These are phyloP conservation scores for Puccinia novopanici DNA, from an alignment of 1,284 basidiomycete genomes.

Conservation along the genomic window DNA sequence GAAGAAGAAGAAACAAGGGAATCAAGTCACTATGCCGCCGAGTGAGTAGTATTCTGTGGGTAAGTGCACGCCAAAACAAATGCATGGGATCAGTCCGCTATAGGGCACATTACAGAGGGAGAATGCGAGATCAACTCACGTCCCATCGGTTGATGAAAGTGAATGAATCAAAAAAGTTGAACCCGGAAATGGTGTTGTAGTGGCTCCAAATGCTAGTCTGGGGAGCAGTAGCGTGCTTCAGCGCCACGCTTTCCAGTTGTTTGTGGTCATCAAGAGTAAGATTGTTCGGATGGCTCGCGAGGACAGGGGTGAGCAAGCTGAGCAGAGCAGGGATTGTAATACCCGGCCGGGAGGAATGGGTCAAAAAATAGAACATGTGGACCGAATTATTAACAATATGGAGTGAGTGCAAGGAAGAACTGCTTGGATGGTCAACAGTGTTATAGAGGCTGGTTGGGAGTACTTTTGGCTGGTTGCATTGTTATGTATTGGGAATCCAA, in stretches of 20 bases:
- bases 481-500: too few species aligned
- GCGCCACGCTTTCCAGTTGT: too few species aligned
- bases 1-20: neutral
- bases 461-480: too few species aligned
- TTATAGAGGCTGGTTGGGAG: too few species aligned
- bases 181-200: constrained; percentile 22
- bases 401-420: too few species aligned
- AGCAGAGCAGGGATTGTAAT: neutral
- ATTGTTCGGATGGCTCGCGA: neutral
- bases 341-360: too few species aligned
- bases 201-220: constrained; percentile 31
- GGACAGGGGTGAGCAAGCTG: neutral
- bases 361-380: too few species aligned
- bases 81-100: neutral
- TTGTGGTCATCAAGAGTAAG: neutral
- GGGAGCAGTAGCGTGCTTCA: neutral
- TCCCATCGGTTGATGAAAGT: constrained; percentile 38
- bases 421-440: too few species aligned
- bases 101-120: neutral
- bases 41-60: constrained; percentile 24
- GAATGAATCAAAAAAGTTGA: constrained; percentile 28
- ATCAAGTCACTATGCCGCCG: constrained; percentile 21
- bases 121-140: neutral
- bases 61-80: neutral
- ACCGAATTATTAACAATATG: too few species aligned